Conservation (phyloP, 2,329 filamentous ascomycete species). For the Colletotrichum limetticola region DNA sequence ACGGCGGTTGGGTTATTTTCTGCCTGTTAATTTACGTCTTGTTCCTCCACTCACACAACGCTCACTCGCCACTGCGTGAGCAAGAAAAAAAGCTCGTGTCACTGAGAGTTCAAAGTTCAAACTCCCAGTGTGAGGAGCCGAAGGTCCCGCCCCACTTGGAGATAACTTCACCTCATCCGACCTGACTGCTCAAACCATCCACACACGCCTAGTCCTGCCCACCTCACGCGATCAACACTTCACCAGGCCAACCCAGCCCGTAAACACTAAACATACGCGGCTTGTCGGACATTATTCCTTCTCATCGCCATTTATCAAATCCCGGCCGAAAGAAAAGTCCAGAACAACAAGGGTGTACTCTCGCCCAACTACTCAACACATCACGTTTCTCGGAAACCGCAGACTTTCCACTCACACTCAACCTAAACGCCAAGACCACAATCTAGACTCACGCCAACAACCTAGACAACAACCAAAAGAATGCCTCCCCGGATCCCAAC, state of each 20-base stretch:
- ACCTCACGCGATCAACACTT: neutral
- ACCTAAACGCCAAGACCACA: neutral
- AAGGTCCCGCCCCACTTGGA: constrained; percentile 12
- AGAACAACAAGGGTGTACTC: too few relatives aligned
- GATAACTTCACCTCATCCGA: constrained; percentile 26
- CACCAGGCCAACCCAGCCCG: neutral
- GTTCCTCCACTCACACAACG: neutral
- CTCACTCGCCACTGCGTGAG: neutral
- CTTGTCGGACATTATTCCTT: neutral
- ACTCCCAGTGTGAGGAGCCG: neutral
- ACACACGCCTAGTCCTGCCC: neutral
- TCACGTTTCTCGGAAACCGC: neutral
- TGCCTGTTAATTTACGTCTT: neutral
- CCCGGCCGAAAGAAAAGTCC: neutral
- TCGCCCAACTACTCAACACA: too few relatives aligned
- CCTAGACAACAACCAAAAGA: neutral
- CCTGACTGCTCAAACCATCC: neutral
- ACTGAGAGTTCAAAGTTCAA: constrained; percentile 2
- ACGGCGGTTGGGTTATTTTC: neutral
- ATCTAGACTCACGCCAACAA: neutral
- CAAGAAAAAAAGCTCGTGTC: neutral
- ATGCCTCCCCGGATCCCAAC: constrained; percentile 63
- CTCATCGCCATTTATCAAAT: too few relatives aligned
- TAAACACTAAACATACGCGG: too few relatives aligned
- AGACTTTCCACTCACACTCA: neutral